A percentile compares a stretch with the other conserved stretches of the same genome.
These are phyloP conservation scores for Penicillium odoratum DNA, from an alignment of 495 filamentous ascomycete species.

Conservation along the genomic window DNA sequence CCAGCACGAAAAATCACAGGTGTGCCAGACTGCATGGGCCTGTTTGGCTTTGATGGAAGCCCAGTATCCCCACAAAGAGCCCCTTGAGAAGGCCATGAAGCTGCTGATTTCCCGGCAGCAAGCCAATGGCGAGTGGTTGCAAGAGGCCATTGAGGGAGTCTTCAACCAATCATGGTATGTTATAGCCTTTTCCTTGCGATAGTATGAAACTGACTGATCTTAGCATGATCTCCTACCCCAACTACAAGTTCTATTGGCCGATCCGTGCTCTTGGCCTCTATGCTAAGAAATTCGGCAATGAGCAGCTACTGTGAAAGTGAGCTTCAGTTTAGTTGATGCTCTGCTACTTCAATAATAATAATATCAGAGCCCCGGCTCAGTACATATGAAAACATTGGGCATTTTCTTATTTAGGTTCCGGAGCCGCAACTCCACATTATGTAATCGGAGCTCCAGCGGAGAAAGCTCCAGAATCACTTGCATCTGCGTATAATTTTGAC, in stretches of 20 bases:
- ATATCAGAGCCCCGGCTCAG: slow-evolving; percentile 3
- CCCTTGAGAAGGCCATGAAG: slow-evolving; percentile 71
- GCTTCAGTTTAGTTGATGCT: slow-evolving; percentile 1
- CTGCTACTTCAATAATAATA: slow-evolving; percentile 17
- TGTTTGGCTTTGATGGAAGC: slow-evolving; percentile 83
- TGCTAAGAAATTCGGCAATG: slow-evolving; percentile 70
- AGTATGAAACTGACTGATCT: slow-evolving; percentile 48
- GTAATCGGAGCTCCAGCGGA: slow-evolving; percentile 9
- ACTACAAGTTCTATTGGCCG: slow-evolving; percentile 97
- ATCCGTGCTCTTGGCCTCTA: slow-evolving; percentile 93
- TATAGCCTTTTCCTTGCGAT: slow-evolving; percentile 37
- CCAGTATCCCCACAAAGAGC: slow-evolving; percentile 71
- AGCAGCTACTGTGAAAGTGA: slow-evolving; percentile 37
- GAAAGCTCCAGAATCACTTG: slow-evolving; percentile 13
- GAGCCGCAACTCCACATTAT: slow-evolving; percentile 9
- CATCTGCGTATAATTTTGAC: neutral
- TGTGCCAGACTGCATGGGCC: slow-evolving; percentile 93
- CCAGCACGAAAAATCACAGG: slow-evolving; percentile 68
- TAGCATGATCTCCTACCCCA: slow-evolving; percentile 98
- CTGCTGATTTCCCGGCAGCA: slow-evolving; percentile 85
- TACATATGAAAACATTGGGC: slow-evolving; percentile 3
- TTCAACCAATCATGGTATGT: slow-evolving; percentile 96
- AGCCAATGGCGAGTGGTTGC: slow-evolving; percentile 87
- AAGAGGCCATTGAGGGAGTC: slow-evolving; percentile 94
- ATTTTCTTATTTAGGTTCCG: neutral